Evolutionary conservation across 345 rosid species (phyloP).

Genomic region (Linum tenue): DNA sequence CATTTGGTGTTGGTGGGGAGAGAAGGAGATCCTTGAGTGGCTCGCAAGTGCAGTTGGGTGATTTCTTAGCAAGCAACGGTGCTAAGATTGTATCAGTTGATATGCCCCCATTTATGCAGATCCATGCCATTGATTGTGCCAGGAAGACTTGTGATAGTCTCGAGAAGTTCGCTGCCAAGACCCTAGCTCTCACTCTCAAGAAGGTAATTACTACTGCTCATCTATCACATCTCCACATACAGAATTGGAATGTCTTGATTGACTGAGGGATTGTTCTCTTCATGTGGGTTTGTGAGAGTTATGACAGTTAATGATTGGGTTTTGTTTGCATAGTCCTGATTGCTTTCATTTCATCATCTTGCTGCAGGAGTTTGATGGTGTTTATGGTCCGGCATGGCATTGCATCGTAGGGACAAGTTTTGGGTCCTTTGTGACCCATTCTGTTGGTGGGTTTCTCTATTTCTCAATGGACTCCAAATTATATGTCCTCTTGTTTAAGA

Average conservation of each 20-base stretch:
- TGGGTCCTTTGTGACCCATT: constrained; percentile 55
- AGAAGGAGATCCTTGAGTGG: constrained; percentile 51
- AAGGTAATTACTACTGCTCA: constrained; percentile 29
- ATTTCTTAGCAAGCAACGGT: constrained; percentile 50
- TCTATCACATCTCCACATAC: no score
- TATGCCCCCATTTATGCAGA: constrained; percentile 80
- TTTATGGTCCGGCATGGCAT: constrained; percentile 60
- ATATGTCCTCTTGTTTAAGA: constrained; percentile 49
- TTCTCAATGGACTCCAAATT: constrained; percentile 49
- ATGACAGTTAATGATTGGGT: constrained; percentile 7
- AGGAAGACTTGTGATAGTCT: constrained; percentile 58
- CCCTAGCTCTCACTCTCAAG: constrained; percentile 59
- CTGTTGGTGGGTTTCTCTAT: constrained; percentile 53
- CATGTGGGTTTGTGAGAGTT: no score
- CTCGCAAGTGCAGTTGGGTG: constrained; percentile 38
- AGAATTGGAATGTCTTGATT: not conserved
- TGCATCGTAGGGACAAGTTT: constrained; percentile 58
- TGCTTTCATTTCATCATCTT: not conserved
- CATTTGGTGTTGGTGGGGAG: no score
- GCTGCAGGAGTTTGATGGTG: constrained; percentile 52
- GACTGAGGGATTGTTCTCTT: not conserved
- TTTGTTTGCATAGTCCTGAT: not conserved
- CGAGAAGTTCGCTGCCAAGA: constrained; percentile 57
- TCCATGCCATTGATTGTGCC: constrained; percentile 66
- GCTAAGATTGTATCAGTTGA: constrained; percentile 62